Percentiles rank a stretch among this genome's conserved stretches.
phyloP scores from a whole-genome alignment of 352 stramenopile genomes.

The Phytophthora meadii region DNA sequence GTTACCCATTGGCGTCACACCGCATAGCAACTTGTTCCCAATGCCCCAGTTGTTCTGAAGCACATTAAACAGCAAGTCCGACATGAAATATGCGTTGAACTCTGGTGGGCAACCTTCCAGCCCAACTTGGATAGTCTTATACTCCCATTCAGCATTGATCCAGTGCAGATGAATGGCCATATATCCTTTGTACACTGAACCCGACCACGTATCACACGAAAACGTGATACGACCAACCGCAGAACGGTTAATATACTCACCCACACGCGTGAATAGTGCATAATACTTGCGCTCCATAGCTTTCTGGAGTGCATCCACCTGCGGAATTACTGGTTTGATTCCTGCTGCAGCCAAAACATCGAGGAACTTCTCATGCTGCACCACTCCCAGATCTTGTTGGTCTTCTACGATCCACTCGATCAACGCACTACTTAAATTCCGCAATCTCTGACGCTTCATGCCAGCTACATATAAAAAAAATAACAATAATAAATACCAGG shows the following conservation, averaged over 20 bases:
- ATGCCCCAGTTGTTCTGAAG: conserved; percentile 83
- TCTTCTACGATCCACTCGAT: conserved; percentile 85
- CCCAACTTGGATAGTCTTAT: conserved; percentile 81
- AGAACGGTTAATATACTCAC: conserved; percentile 79
- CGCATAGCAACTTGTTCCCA: conserved; percentile 74
- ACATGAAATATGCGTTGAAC: conserved; percentile 82
- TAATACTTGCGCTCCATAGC: conserved; percentile 82
- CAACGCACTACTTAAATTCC: conserved; percentile 64
- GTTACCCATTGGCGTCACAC: conserved; percentile 66
- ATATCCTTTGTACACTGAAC: conserved; percentile 73
- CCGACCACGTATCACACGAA: conserved; percentile 83
- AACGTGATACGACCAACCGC: conserved; percentile 76
- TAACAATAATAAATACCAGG: not conserved
- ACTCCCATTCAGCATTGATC: conserved; percentile 89
- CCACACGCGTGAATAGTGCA: conserved; percentile 68
- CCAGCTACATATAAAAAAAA: conserved; percentile 32
- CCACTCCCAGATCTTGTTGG: conserved; percentile 65
- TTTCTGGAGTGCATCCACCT: conserved; percentile 66
- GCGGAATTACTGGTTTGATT: conserved; percentile 56
- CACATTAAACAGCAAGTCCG: conserved; percentile 81
- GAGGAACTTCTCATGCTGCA: conserved; percentile 76
- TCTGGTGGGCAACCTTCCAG: conserved; percentile 73
- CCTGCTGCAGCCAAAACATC: conserved; percentile 61
- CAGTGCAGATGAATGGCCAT: conserved; percentile 82
- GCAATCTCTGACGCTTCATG: conserved; percentile 70